Conservation (phyloP, 2,329 filamentous ascomycete species). For the Cordyceps farinosa region DNA sequence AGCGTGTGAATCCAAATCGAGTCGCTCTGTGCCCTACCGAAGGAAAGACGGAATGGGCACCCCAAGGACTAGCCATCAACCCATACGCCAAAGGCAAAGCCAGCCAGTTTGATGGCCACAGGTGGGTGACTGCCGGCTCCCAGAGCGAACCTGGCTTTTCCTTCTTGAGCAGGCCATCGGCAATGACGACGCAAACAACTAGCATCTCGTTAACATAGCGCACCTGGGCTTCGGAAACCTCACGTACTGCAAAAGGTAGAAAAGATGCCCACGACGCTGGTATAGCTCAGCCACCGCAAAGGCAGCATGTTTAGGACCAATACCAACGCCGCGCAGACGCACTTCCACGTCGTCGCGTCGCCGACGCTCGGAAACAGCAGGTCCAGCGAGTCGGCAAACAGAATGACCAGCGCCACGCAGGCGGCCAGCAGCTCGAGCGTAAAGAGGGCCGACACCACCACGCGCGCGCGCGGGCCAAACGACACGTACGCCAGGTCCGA, state of each 20-base stretch:
- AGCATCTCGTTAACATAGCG: not conserved
- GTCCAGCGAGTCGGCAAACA: constrained; percentile 89
- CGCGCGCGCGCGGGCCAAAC: constrained; percentile 76
- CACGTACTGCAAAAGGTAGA: constrained; percentile 81
- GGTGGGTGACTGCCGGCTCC: constrained; percentile 72
- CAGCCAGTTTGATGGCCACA: constrained; percentile 82
- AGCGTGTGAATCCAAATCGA: not conserved
- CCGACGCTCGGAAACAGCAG: constrained; percentile 68
- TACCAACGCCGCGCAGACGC: constrained; percentile 73
- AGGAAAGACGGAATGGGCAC: constrained; percentile 69
- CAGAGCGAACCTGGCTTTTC: constrained; percentile 76
- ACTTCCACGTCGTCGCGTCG: constrained; percentile 73
- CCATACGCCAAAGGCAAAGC: constrained; percentile 86
- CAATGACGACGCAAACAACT: constrained; percentile 81
- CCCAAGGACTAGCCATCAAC: constrained; percentile 75
- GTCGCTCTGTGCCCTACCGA: constrained; percentile 49
- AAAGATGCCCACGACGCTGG: constrained; percentile 88
- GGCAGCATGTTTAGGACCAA: constrained; percentile 83
- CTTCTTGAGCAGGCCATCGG: constrained; percentile 83
- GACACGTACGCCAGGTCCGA: constrained; percentile 90
- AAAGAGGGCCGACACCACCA: constrained; percentile 82
- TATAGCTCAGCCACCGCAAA: constrained; percentile 79
- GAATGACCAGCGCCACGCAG: constrained; percentile 82
- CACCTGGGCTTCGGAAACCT: not conserved
- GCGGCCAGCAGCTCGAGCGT: constrained; percentile 82